Evolutionary conservation across 73 alveolate genomes (phyloP).

Genomic region (Paraurostyla sp.): DNA sequence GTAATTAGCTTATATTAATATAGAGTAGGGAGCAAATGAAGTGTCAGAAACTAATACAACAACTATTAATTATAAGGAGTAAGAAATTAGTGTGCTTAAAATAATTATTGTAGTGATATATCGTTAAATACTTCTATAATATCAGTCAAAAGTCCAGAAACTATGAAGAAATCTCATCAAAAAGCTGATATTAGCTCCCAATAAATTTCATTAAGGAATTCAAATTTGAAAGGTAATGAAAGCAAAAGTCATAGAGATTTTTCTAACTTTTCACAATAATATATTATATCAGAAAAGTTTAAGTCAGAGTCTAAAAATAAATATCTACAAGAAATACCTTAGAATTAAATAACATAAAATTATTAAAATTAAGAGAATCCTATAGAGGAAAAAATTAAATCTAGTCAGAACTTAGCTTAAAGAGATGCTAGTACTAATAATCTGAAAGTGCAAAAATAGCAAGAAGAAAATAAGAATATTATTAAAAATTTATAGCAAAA

Average conservation of each 20-base stretch:
- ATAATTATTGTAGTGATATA: not conserved
- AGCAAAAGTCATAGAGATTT: not conserved
- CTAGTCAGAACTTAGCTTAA: not conserved
- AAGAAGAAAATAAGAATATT: too few relatives aligned
- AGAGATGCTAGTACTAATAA: too few relatives aligned
- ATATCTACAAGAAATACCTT: not conserved
- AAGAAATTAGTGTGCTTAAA: not conserved
- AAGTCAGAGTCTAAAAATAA: not conserved
- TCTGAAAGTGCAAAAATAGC: too few relatives aligned
- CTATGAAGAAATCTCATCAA: not conserved
- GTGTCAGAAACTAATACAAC: constrained; percentile 2
- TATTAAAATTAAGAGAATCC: not conserved
- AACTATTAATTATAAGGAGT: constrained; percentile 1
- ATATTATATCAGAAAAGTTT: not conserved
- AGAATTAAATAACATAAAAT: too few relatives aligned
- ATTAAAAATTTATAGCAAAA: too few relatives aligned
- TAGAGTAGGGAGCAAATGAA: too few relatives aligned
- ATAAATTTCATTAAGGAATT: too few relatives aligned
- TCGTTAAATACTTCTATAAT: not conserved
- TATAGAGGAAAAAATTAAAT: not conserved
- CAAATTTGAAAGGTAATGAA: not conserved
- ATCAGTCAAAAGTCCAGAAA: constrained; percentile 7
- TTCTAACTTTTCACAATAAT: not conserved
- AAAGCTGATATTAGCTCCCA: not conserved
- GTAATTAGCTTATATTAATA: too few relatives aligned